A percentile compares a stretch with the other conserved stretches of the same genome.
Evolutionary conservation across 31 red algal species (phyloP).

Genomic region (Bonnemaisonia californica): DNA sequence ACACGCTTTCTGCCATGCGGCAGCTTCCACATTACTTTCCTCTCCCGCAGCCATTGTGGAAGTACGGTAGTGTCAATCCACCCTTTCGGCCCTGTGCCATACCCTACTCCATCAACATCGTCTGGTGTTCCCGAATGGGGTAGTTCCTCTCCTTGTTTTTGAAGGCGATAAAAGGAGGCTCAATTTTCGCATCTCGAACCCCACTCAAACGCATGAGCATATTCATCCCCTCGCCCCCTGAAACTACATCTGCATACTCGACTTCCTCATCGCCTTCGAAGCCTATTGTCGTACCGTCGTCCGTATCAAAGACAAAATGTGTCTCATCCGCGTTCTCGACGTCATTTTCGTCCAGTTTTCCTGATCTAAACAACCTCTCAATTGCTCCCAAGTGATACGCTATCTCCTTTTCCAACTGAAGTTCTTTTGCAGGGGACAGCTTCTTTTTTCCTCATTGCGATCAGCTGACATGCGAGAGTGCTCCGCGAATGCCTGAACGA

Average conservation of each 20-base stretch:
- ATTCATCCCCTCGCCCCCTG: constrained; percentile 10
- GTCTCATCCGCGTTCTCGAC: constrained; percentile 1
- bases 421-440: neutral
- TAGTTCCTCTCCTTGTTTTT: constrained; percentile 12
- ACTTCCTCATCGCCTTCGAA: constrained; percentile 6
- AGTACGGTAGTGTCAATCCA: constrained; percentile 40
- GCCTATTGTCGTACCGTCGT: neutral
- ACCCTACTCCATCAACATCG: neutral
- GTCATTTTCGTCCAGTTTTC: neutral
- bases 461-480: constrained; percentile 11
- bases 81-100: constrained; percentile 14
- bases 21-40: constrained; percentile 16
- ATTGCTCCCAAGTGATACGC: neutral
- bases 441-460: neutral
- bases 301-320: constrained; percentile 2
- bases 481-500: neutral
- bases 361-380: neutral
- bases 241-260: constrained; percentile 2
- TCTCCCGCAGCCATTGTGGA: constrained; percentile 21
- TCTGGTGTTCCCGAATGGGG: constrained; percentile 18
- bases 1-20: constrained; percentile 16
- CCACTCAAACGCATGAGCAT: constrained; percentile 19
- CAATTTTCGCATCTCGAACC: neutral
- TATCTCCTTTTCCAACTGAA: neutral
- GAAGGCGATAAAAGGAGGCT: constrained; percentile 15